Evolutionary conservation across 331 rosid genomes (phyloP), one percentile per base, ranked within the genome.

Genomic region (Pyracantha coccinea): DNA sequence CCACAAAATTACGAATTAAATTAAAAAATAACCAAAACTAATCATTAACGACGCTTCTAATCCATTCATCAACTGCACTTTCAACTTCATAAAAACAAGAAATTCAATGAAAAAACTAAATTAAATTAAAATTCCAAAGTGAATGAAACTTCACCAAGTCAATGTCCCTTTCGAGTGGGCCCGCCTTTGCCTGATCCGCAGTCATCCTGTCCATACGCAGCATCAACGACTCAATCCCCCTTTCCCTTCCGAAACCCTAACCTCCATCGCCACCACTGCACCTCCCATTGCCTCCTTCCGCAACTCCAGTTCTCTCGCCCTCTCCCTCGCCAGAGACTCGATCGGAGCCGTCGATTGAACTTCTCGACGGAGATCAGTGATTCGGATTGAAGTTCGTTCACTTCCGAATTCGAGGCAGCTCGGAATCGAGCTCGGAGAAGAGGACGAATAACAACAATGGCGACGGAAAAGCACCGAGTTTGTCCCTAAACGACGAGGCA

Each of bases 81-180:
- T 68, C 58, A 75, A 66, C 66, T 25, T 20, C 4, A 73, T 28
- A 14, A 27, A 50, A 50, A 16, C 17, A 47, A 24, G 11, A 2
- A 31, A 66, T 6, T 16, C 17, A 20, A 54, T 53, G 19, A 8
- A 19, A 16, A 24, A 27, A 47, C 29, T 32, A 23, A 15, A 50
- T n/a, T 3, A 35, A 55, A 20, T 2, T 35, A 35, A 60, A 68
- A 74, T 50, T 75, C 76, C 83, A 69, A 23, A 77, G 60, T 52
- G 72, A 72, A 38, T 15, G 57, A 33, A 23, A 55, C 45, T 10
- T 62, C 75, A 82, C 85, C 82, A 78, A 78, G 50, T 82, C 82
- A 74, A 77, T 58, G 76, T 82, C 85, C 60, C 82, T 70, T 35
- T 82, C 85, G 68, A 66, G 78, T 8, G 78, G 78, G 50, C 80